Conservation (phyloP, 2,329 filamentous ascomycete genomes). For the Amylocarpus encephaloides region DNA sequence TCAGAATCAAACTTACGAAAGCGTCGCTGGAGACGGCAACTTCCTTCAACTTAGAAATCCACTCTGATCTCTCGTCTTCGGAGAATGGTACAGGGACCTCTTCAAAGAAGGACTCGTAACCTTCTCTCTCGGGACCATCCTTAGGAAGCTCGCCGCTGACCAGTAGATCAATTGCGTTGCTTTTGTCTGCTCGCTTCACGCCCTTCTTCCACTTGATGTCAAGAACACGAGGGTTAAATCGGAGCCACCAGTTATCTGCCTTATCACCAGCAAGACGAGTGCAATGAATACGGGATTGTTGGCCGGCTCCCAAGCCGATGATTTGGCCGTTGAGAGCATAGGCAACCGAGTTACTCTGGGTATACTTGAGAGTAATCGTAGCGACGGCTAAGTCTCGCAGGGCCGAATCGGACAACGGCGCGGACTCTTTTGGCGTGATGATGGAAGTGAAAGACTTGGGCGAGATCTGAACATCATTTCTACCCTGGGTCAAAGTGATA, state of each 20-base stretch:
- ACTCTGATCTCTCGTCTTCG: constrained; percentile 74
- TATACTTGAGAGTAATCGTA: constrained; percentile 97
- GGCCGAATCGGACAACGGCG: constrained; percentile 69
- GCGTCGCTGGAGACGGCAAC: constrained; percentile 91
- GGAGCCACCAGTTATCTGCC: constrained; percentile 99
- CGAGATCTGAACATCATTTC: constrained; percentile 84
- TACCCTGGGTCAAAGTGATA: constrained; percentile 79
- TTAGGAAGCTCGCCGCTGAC: constrained; percentile 86
- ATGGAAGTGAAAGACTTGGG: constrained; percentile 80
- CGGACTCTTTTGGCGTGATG: constrained; percentile 76
- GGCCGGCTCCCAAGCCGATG: constrained; percentile 87
- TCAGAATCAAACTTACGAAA: constrained; percentile 61
- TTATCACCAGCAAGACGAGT: constrained; percentile 96
- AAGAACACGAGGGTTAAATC: constrained; percentile 87
- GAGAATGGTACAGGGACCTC: constrained; percentile 80
- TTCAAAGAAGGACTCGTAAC: constrained; percentile 86
- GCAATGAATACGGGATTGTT: constrained; percentile 98
- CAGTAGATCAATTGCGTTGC: constrained; percentile 93
- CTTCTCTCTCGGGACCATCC: constrained; percentile 73
- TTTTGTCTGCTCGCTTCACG: constrained; percentile 93
- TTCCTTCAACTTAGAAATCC: constrained; percentile 73
- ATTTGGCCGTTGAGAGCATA: constrained; percentile 93
- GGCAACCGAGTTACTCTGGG: constrained; percentile 98
- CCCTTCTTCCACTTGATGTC: constrained; percentile 95
- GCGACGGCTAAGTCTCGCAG: constrained; percentile 87